Evolutionary conservation across 768 basidiomycete genomes (phyloP), one percentile per base, ranked within the genome.

Genomic region (Pisolithus orientalis): DNA sequence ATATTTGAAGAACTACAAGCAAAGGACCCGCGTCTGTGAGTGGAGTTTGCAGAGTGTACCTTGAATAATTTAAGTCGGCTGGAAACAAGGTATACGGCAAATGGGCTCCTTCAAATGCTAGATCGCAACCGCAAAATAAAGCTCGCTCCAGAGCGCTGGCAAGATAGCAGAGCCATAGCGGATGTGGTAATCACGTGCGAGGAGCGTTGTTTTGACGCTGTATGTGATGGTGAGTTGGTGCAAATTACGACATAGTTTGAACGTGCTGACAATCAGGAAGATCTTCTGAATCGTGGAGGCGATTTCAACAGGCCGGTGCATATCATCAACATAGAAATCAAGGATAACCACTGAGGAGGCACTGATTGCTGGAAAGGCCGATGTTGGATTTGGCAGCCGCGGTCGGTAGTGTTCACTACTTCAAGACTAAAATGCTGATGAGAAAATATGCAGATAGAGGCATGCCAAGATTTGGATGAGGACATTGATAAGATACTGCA

Each of bases 271-370:
- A 39, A 44, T 46, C 47, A 37, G 29, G 44, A 47, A 93, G 96
- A 99, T 71, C 73, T 99, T 13, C 74, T 98, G 53, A 71, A 77
- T 31, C 80, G 91, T 58, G 94, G 93, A 28, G 91, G 96, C 4
- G 94, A 98, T 52, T 85, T 84, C 63, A 97, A 93, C 72, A 85
- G 85, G 54, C 89, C 94, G 2, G 93, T 98, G 16, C 96, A 99
- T 68, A 69, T 99, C 40, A 90, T 99, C 63, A 99, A 99, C 69
- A 82, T 98, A 55, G 96, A 99, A 65, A 98, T 98, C 70, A 96
- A 90, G 73, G 96, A 99, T 70, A 98, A 96, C 64, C 94, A 97
- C n/a, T 61, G 96, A 98, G 76, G 96, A 99, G 70, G 96, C 96
- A 0, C 75, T 88, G 44, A 92, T 97, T 57, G 96, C 96, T 25